These are phyloP conservation scores for Hanseniaspora nectarophila DNA, from an alignment of 805 yeast genomes.

Conservation along the genomic window DNA sequence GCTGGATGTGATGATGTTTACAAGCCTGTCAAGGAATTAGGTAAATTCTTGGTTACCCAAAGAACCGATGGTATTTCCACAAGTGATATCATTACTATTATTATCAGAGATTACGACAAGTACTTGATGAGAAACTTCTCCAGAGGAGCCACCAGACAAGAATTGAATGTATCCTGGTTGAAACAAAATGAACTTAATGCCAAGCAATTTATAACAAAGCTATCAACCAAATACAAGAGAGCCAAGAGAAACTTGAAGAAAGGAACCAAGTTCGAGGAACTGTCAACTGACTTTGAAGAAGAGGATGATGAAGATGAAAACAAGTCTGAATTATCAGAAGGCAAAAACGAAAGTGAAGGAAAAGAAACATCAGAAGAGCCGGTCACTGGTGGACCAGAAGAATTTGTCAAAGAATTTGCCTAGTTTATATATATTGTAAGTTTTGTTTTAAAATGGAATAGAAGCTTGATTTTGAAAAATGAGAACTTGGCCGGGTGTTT, in stretches of 20 bases:
- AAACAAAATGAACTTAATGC: constrained; percentile 92
- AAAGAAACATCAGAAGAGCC: constrained; percentile 7
- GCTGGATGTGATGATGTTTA: constrained; percentile 86
- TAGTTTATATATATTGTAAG: not conserved
- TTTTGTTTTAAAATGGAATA: not conserved
- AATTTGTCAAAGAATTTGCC: constrained; percentile 15
- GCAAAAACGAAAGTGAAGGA: constrained; percentile 18
- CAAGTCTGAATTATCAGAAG: constrained; percentile 21
- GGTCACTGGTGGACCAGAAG: constrained; percentile 13
- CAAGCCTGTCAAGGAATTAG: constrained; percentile 78
- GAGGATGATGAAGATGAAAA: constrained; percentile 21
- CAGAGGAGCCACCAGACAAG: constrained; percentile 93
- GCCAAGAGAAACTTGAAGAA: constrained; percentile 13
- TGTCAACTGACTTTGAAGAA: constrained; percentile 21
- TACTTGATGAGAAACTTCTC: constrained; percentile 95
- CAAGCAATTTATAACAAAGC: constrained; percentile 73
- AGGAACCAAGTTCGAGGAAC: constrained; percentile 19
- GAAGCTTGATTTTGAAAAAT: too few relatives aligned
- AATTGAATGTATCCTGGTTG: constrained; percentile 91
- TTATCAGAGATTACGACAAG: constrained; percentile 91
- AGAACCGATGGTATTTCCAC: constrained; percentile 95
- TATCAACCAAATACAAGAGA: constrained; percentile 38
- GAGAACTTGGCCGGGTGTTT: too few relatives aligned
- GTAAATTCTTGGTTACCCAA: constrained; percentile 87
- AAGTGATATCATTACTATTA: constrained; percentile 87